A percentile compares a stretch with the other conserved stretches of the same genome.
Conservation (phyloP, 352 stramenopile species). For the Phytopythium boreale region DNA sequence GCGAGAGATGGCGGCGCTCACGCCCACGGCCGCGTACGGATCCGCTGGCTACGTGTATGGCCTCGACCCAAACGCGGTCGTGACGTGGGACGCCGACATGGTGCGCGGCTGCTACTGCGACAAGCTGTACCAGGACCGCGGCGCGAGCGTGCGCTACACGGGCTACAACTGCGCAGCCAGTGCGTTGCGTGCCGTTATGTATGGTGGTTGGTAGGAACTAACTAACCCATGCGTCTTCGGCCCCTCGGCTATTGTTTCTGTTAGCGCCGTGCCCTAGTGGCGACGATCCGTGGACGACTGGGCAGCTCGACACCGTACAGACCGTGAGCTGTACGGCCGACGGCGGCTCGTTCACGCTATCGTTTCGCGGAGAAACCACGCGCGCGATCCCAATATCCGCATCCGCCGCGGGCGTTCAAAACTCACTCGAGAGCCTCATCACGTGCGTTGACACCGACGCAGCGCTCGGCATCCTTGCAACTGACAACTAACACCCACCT, state of each 20-base stretch:
- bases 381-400: conserved; percentile 28
- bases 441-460: conserved; percentile 25
- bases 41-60: conserved; percentile 64
- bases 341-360: conserved; percentile 72
- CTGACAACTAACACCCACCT: background rate
- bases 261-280: conserved; percentile 73
- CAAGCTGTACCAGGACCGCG: conserved; percentile 57
- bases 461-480: background rate
- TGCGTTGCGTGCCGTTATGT: conserved; percentile 12
- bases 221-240: too few relatives aligned
- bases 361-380: conserved; percentile 74
- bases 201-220: too few relatives aligned
- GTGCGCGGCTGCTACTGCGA: conserved; percentile 86
- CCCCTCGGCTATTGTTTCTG: background rate
- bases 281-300: conserved; percentile 85
- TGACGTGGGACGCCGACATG: conserved; percentile 89
- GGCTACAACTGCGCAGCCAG: conserved; percentile 80
- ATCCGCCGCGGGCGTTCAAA: conserved; percentile 20
- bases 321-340: conserved; percentile 57
- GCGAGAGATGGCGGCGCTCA: conserved; percentile 54
- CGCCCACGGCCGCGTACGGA: conserved; percentile 31
- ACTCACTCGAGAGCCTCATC: conserved; percentile 49
- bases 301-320: conserved; percentile 79
- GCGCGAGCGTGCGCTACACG: conserved; percentile 45
- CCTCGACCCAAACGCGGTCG: conserved; percentile 56